phyloP scores from a whole-genome alignment of 148 eudicot species.

The Simmondsia chinensis region DNA sequence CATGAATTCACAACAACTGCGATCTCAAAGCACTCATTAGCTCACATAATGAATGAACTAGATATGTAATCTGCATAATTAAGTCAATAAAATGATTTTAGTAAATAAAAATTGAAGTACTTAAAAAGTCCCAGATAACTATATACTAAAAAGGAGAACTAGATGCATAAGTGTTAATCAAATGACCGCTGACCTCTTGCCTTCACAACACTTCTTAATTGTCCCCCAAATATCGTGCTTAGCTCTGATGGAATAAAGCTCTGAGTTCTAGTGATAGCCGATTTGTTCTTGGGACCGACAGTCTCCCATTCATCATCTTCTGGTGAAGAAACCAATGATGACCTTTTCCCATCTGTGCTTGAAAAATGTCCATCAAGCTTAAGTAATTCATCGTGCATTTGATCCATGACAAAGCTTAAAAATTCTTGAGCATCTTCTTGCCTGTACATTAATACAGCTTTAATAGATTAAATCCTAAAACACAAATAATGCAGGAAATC shows the following conservation, averaged over 20 bases:
- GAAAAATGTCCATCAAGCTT: slow-evolving; percentile 65
- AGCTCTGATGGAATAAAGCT: slow-evolving; percentile 61
- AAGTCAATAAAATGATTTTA: no score
- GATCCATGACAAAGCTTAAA: slow-evolving; percentile 85
- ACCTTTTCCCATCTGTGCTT: slow-evolving; percentile 30
- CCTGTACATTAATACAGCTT: slow-evolving; percentile 44
- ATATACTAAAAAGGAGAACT: background rate
- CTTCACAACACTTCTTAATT: slow-evolving; percentile 69
- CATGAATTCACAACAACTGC: no score
- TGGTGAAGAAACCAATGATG: slow-evolving; percentile 54
- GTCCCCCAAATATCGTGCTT: slow-evolving; percentile 68
- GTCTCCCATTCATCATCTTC: slow-evolving; percentile 94
- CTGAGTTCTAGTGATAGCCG: slow-evolving; percentile 81
- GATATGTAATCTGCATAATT: no score
- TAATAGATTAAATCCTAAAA: no score
- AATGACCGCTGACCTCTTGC: slow-evolving; percentile 41
- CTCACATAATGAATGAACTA: no score
- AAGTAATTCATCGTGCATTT: slow-evolving; percentile 91
- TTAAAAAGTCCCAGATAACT: no score
- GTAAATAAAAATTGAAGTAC: no score
- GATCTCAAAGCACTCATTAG: no score
- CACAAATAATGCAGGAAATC: no score
- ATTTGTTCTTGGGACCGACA: slow-evolving; percentile 75
- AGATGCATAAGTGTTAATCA: background rate
- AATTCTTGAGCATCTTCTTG: slow-evolving; percentile 99